Base-by-base conservation (phyloP, 2,329 filamentous ascomycete genomes). In the Pseudogymnoascus sp. region DNA sequence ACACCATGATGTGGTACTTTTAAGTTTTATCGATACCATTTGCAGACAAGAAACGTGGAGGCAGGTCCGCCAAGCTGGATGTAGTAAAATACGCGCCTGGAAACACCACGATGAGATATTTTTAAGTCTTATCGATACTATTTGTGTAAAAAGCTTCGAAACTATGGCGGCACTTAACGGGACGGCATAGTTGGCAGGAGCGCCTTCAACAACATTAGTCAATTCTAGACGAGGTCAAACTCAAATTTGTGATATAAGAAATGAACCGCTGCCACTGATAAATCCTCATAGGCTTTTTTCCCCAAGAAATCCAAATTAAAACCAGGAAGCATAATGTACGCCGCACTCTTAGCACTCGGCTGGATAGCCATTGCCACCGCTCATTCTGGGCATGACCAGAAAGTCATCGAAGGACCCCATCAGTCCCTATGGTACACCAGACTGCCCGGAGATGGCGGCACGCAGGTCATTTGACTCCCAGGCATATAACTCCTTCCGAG, bases 381-480 rank as follows among this genome's bases (percentile, higher is more conserved):
- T 12, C 40, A 42, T 42, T 10, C 8, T 4, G 16, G 16, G 8
- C 40, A 21, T 21, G 60, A 67, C 25, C 72, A 73, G 59, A 59
- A 70, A 23, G 68, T 70, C 53, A 73, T 73, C 46, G 64, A 66
- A 60, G 90, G 91, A 0, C 90, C 91, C 44, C 88, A 88, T 69
- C 81, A 89, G 73, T 82, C 84, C 28, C 73, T 95, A 53, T 96
- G 91, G 91, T 96, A 93, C 75, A 93, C 91, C 74, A 86, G 79
- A 1, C 78, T 96, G 4, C 91, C 91, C 3, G 91, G 90, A 37
- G 91, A 95, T 75, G 90, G 91, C 25, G 91, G 90, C 63, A 95
- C 86, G 40, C 90, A 95, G 81, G 89, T 90, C 70, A 59, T 78
- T 66, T 50, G 36, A 38, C 65, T 66, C 50, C 50, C 38, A 59